Base-by-base conservation (phyloP, 2,329 filamentous ascomycete genomes). In the Acephala macrosclerotiorum region DNA sequence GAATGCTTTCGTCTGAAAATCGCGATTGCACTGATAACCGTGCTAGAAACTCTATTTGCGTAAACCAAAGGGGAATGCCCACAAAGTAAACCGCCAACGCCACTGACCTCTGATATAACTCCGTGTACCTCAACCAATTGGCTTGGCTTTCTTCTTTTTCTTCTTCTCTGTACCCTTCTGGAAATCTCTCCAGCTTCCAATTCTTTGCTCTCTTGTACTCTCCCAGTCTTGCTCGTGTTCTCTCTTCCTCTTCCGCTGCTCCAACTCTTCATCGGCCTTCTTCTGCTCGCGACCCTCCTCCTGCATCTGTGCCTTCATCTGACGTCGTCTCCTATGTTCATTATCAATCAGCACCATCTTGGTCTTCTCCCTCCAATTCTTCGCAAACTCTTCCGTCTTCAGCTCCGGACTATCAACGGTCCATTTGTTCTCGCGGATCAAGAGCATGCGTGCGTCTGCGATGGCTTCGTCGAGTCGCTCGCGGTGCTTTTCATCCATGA, bases 151-250 rank as follows among this genome's bases (percentile, higher is more conserved):
- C 83, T 93, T 92, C 83, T 91, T 92, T 79, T 89, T 87, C 78
- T 89, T 89, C 80, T 89, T 89, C 79, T 68, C 78, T 70, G 60
- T 79, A 67, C 86, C 87, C 81, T 96, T 96, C 78, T 96, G 90
- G 75, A 97, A 99, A 71, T 94, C 88, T 64, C 96, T 87, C 96
- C 96, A 99, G 78, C 91, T 97, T 70, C 89, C 92, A 79, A 99
- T 98, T 70, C 96, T 87, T 80, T 93, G 87, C 67, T 99, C 96
- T 56, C 96, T 84, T 29, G 91, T 97, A 75, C 92, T 89, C 82
- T 99, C 96, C 96, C 96, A 99, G 69, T 94, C 91, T 81, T 96
- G 89, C 71, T 98, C 94, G 78, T 96, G 93, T 76, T 98, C 94
- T 66, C 96, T 86, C 86, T 95, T 95, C 72, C 91, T 86, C 81